A percentile compares a stretch with the other conserved stretches of the same genome.
phyloP scores from a whole-genome alignment of 2,329 filamentous ascomycete genomes.

The Sarocladium oryzae region DNA sequence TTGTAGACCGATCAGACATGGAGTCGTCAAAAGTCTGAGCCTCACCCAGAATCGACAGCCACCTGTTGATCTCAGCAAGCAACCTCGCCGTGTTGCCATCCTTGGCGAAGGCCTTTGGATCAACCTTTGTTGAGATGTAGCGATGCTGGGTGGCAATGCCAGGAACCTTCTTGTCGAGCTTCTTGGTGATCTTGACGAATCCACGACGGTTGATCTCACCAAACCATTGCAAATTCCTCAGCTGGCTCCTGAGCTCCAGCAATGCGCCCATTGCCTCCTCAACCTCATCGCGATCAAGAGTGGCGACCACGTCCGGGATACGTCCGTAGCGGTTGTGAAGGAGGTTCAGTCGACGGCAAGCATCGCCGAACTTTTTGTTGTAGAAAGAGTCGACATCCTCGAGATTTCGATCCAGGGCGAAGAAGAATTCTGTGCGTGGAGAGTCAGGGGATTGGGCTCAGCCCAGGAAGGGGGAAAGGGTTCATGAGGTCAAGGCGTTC shows the following conservation, averaged over 20 bases:
- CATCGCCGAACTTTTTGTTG: slow-evolving; percentile 89
- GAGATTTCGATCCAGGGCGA: slow-evolving; percentile 90
- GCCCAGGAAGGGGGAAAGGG: slow-evolving; percentile 8
- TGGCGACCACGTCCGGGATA: slow-evolving; percentile 59
- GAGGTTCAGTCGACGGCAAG: slow-evolving; percentile 74
- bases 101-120: slow-evolving; percentile 80
- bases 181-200: slow-evolving; percentile 98
- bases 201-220: slow-evolving; percentile 92
- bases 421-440: slow-evolving; percentile 75
- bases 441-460: slow-evolving; percentile 20
- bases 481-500: slow-evolving; percentile 28
- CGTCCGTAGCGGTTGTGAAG: slow-evolving; percentile 83
- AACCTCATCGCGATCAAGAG: slow-evolving; percentile 78
- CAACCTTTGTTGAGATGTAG: slow-evolving; percentile 87
- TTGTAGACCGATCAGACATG: slow-evolving; percentile 65
- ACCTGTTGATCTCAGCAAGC: slow-evolving; percentile 71
- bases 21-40: slow-evolving; percentile 70
- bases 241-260: slow-evolving; percentile 77
- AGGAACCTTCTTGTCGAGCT: slow-evolving; percentile 90
- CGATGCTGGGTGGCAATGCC: slow-evolving; percentile 70
- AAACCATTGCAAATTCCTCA: slow-evolving; percentile 95
- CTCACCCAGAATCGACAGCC: slow-evolving; percentile 78
- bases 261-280: slow-evolving; percentile 88
- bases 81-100: slow-evolving; percentile 47
- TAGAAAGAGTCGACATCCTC: slow-evolving; percentile 96